phyloP scores from a whole-genome alignment of 371 early-diverging fungal genomes.

The Mortierella polycephala region DNA sequence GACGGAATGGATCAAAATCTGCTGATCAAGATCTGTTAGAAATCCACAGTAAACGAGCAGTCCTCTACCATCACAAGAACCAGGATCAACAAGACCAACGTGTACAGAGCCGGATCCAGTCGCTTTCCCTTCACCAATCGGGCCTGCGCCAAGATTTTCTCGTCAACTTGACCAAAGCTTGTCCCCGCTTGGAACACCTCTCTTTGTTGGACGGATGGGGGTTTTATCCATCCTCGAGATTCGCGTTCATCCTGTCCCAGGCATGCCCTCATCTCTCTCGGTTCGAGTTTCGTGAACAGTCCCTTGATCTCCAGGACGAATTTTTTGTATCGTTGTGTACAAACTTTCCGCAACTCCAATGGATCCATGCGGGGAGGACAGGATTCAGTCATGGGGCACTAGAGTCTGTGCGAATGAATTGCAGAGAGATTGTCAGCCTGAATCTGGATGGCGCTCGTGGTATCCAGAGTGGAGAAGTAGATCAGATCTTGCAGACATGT shows the following conservation, averaged over 20 bases:
- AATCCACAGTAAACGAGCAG: conserved; percentile 26
- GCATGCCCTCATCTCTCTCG: conserved; percentile 28
- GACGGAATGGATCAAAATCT: conserved; percentile 3
- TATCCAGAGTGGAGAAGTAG: conserved; percentile 24
- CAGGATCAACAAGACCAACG: neutral
- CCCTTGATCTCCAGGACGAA: conserved; percentile 44
- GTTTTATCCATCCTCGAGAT: conserved; percentile 39
- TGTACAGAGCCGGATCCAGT: conserved; percentile 19
- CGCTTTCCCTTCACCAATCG: conserved; percentile 26
- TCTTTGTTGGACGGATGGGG: conserved; percentile 45
- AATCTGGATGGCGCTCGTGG: conserved; percentile 47
- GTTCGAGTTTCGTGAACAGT: conserved; percentile 37
- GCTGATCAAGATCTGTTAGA: conserved; percentile 11
- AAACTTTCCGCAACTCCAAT: conserved; percentile 25
- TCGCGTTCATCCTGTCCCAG: conserved; percentile 23
- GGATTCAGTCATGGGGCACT: conserved; percentile 37
- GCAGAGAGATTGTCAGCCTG: conserved; percentile 30
- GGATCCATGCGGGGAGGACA: conserved; percentile 42
- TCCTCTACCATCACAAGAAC: conserved; percentile 1
- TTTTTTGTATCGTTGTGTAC: conserved; percentile 33
- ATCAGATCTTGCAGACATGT: conserved; percentile 18
- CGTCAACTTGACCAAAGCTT: conserved; percentile 25
- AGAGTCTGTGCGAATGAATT: conserved; percentile 20
- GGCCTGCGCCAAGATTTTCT: conserved; percentile 44
- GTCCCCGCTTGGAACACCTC: conserved; percentile 37